Conservation (phyloP, 164 flowering plant species). For the Hamamelis virginiana region DNA sequence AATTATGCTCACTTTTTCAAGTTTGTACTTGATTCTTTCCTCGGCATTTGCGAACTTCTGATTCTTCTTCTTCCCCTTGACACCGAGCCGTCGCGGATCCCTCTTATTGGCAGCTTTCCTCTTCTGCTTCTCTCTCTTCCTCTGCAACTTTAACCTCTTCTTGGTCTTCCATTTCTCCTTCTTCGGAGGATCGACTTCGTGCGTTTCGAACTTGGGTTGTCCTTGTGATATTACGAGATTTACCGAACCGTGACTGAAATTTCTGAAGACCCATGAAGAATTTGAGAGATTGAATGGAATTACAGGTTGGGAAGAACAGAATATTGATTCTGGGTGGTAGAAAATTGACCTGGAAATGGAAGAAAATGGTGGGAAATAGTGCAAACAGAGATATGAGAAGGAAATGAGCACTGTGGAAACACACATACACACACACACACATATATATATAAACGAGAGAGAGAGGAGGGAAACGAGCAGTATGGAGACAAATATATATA, state of each 20-base stretch:
- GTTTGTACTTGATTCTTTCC: constrained; percentile 69
- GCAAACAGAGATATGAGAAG: neutral
- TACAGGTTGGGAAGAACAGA: neutral
- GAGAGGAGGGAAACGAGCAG: too few relatives aligned
- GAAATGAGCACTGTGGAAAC: neutral
- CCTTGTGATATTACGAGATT: constrained; percentile 67
- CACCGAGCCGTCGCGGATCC: constrained; percentile 68
- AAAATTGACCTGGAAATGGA: constrained; percentile 22
- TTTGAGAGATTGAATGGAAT: constrained; percentile 5
- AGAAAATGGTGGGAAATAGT: neutral
- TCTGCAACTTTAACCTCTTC: constrained; percentile 71
- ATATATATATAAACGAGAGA: too few relatives aligned
- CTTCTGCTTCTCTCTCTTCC: constrained; percentile 66
- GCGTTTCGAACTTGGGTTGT: constrained; percentile 73
- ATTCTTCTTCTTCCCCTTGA: constrained; percentile 66
- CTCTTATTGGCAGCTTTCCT: constrained; percentile 72
- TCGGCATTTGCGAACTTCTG: constrained; percentile 66
- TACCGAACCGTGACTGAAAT: constrained; percentile 49
- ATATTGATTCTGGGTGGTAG: constrained; percentile 4
- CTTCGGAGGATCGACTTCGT: constrained; percentile 69
- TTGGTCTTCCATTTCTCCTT: constrained; percentile 73
- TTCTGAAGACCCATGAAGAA: constrained; percentile 42
- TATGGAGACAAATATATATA: too few relatives aligned
- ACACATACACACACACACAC: neutral
- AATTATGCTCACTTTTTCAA: constrained; percentile 66